Evolutionary conservation across 192 early-diverging fungal species (phyloP).

Genomic region (Lunasporangiospora selenospora): DNA sequence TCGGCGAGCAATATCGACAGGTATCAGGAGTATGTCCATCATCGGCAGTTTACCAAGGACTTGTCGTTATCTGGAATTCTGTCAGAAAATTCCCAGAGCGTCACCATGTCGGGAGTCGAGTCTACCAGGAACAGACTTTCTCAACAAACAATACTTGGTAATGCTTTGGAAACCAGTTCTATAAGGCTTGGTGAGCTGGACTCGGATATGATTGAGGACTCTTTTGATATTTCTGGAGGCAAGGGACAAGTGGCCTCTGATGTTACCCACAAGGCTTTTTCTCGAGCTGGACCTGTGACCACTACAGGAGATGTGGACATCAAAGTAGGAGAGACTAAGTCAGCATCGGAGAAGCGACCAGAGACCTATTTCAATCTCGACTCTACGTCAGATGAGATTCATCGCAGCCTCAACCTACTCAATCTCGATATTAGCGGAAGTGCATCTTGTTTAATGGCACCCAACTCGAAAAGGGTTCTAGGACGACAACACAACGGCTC

Average conservation of each 20-base stretch:
- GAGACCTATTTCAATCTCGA: constrained; percentile 38
- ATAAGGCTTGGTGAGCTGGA: neutral
- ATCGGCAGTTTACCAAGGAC: neutral
- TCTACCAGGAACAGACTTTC: neutral
- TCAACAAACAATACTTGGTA: neutral
- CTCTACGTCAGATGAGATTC: constrained; percentile 42
- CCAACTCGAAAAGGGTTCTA: constrained; percentile 27
- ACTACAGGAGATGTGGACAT: neutral
- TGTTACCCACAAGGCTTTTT: neutral
- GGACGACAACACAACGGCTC: constrained; percentile 13
- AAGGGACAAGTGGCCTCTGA: neutral
- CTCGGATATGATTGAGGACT: neutral
- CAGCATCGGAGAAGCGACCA: constrained; percentile 15
- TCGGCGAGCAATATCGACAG: neutral
- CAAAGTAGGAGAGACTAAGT: neutral
- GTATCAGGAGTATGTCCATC: neutral
- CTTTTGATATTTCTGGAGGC: neutral
- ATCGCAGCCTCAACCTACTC: constrained; percentile 31
- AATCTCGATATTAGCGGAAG: constrained; percentile 43
- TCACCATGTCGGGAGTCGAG: neutral
- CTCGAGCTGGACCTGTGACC: neutral
- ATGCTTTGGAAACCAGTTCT: neutral
- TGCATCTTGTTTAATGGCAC: constrained; percentile 28
- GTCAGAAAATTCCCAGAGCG: neutral
- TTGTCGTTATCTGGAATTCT: neutral